A percentile compares a stretch with the other conserved stretches of the same genome.
Evolutionary conservation across 148 eudicot species (phyloP).

Genomic region (Diospyros lotus): DNA sequence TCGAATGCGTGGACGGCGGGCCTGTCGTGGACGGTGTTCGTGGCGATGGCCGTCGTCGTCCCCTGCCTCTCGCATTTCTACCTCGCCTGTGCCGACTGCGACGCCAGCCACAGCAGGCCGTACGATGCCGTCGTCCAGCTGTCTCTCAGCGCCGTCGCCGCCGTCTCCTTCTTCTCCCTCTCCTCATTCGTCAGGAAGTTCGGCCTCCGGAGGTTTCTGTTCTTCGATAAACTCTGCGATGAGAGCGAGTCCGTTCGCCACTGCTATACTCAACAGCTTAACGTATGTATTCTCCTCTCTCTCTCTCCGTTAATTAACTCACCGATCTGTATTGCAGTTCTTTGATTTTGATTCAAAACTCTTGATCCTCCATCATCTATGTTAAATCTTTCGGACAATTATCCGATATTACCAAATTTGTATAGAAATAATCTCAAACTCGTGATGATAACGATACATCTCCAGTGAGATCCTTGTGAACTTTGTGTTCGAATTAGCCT

Average conservation of each 20-base stretch:
- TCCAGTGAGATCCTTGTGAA: no score
- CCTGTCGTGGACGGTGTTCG: conserved; percentile 60
- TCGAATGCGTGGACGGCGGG: conserved; percentile 28
- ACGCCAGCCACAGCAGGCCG: conserved; percentile 47
- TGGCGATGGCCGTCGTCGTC: conserved; percentile 42
- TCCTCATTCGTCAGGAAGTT: conserved; percentile 47
- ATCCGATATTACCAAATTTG: no score
- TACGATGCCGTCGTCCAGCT: conserved; percentile 69
- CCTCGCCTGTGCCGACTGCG: conserved; percentile 65
- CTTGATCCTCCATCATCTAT: no score
- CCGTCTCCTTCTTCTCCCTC: conserved; percentile 65
- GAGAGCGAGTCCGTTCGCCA: conserved; percentile 76
- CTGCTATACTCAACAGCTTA: conserved; percentile 65
- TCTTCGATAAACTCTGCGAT: conserved; percentile 74
- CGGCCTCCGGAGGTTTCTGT: conserved; percentile 74
- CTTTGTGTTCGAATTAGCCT: no score
- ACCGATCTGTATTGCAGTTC: background rate
- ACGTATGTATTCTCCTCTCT: conserved; percentile 42
- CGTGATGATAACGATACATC: no score
- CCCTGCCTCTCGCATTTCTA: conserved; percentile 70
- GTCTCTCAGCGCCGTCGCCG: conserved; percentile 56
- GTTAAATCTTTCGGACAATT: no score
- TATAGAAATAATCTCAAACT: no score
- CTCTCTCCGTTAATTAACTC: background rate
- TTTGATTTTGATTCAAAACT: background rate